Base-by-base conservation (phyloP, 805 yeast species). In the Cyberlindnera veronae region DNA sequence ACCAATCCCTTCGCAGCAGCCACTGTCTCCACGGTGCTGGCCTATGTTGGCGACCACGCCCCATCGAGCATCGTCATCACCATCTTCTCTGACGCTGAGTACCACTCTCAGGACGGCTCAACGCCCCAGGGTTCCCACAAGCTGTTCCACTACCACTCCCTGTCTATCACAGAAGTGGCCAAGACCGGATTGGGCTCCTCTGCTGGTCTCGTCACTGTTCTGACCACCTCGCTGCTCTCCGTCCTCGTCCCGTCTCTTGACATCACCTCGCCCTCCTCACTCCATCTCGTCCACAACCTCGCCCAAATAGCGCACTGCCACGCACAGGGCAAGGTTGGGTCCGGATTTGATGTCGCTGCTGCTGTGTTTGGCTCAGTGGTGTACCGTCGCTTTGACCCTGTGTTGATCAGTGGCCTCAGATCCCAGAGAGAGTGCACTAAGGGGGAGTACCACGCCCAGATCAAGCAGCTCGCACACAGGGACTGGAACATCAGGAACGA, bases 101-200 rank as follows among this genome's bases (percentile, higher is more conserved):
- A 86, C 63, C 98, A 93, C 57, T 83, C 97, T 0, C 90, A 83
- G 53, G 71, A 68, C 5, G 61, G 70, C 27, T 70, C 83, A 3
- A 40, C 34, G 0, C 39, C 45, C 1, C 66, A 61, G 48, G 26
- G 40, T 18, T 69, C 71, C 32, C 67, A 67, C 1, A 68, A 63
- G 31, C 45, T 56, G 14, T 90, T 90, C 55, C 63, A 74, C 31
- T 81, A 67, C 58, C 96, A 91, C 58, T 40, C 60, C 0, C 44
- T 58, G 18, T 68, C 77, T 13, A 87, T 93, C 40, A 68, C 75
- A 0, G 67, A 83, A 26, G 95, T 89, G 6, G 79, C 96, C 3
- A 93, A 93, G 58, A 93, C 99, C 0, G 99, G 99, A 0, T 69
- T 93, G 35, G 99, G 99, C 1, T 88, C 96, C 11, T 88, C 96